Evolutionary conservation across 1,284 basidiomycete genomes (phyloP), one percentile per base, ranked within the genome.

Genomic region (Sporisorium scitamineum): DNA sequence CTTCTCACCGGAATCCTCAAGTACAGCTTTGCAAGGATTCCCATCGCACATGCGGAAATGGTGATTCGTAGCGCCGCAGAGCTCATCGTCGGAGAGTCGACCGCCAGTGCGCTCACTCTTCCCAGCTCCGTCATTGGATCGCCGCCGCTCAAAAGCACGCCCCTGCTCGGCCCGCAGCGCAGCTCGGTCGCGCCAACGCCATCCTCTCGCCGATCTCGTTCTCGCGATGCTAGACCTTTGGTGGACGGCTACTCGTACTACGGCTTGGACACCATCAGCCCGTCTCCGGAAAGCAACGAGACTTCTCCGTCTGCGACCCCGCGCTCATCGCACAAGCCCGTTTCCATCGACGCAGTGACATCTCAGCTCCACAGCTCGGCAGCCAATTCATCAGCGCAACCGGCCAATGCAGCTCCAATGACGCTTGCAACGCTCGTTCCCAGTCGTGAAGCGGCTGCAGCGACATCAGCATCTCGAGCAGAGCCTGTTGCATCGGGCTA

Each of bases 161-260:
- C 68, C 2, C 48, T 71, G 13, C 54, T 68, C 18, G 67, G 67
- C 9, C 60, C 74, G 4, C 66, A 62, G 47, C 61, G 66, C 16
- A 47, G 39, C 18, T 39, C 59, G 7, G 64, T 24, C 13, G 52
- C 37, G 3, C 54, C 55, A 5, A 54, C 63, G 13, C 53, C 70
- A 14, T 62, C 71, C 11, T 61, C 63, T 1, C 74, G 65, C 27
- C 75, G 79, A 2, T 70, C 78, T 13, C 74, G 75, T 14, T 80
- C 79, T 5, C 74, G 69, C 24, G 79, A 82, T 27, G 61, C 70
- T 3, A 54, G 74, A 18, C 66, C 81, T n/a, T 54, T 81, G 27
- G 51, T 63, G 29, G 75, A 79, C 13, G 81, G 82, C 45, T 84
- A 80, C 69, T 81, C 81, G 29, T 83, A 81, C 67, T 85, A 82